Evolutionary conservation across 2,329 filamentous ascomycete species (phyloP), one percentile per base, ranked within the genome.

Genomic region (Grosmannia penicillata): DNA sequence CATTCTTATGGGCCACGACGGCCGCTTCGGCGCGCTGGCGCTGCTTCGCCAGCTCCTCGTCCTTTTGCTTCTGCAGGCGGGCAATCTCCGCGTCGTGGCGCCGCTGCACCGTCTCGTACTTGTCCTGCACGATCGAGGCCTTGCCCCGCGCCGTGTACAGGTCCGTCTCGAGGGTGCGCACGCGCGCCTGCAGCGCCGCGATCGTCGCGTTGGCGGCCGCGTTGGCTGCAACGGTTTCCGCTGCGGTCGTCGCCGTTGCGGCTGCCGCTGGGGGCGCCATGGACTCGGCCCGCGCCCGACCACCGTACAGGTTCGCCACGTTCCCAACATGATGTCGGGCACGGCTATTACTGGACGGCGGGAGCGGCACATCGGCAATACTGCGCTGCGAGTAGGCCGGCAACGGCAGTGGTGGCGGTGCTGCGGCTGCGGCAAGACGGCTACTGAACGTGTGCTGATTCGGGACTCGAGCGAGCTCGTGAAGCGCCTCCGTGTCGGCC

Each of bases 81-180:
- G 65, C 58, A 19, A 87, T 55, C 48, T 78, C 69, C 19, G 68
- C 66, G 36, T 82, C 74, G 49, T 79, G 72, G 33, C 76, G 69
- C 37, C 72, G 70, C 14, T 65, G 62, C 0, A 66, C 61, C 48
- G 74, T 78, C 36, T 78, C 70, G 29, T 75, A 67, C 43, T 82
- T 83, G 43, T 72, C 70, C 25, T 83, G 73, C n/a, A 87, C 66
- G 43, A 87, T 85, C 36, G 79, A 69, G 22, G 76, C 75, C 53
- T 87, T 82, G 36, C 83, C 83, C 15, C 72, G 63, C 48, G 82
- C 80, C 3, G 70, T 67, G 38, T 65, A 65, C 14, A 79, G 64
- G 36, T 75, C 71, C 6, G 67, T 58, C 46, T 72, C 65, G 4
- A 78, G 60, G 2, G 64, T 60, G 8, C 59, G 57, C 25, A 77